A percentile compares a stretch with the other conserved stretches of the same genome.
phyloP scores from a whole-genome alignment of 352 stramenopile genomes.

The Phytophthora hibernalis region DNA sequence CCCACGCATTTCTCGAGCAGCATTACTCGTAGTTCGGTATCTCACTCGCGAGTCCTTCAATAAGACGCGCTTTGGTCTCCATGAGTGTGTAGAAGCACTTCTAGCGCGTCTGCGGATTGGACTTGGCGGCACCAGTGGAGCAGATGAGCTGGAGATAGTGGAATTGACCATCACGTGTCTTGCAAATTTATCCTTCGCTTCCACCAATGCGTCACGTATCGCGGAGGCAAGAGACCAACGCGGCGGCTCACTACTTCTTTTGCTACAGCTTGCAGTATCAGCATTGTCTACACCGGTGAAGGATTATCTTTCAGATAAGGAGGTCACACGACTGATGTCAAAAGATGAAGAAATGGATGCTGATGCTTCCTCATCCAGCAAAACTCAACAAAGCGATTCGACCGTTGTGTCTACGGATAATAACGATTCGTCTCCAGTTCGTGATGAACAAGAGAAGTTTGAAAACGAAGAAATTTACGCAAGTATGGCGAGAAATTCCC shows the following conservation, averaged over 20 bases:
- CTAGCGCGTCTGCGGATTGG: slow-evolving; percentile 46
- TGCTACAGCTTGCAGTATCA: slow-evolving; percentile 60
- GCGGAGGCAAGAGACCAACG: slow-evolving; percentile 31
- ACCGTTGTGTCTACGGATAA: slow-evolving; percentile 1
- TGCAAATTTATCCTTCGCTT: slow-evolving; percentile 71
- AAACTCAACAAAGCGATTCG: not conserved
- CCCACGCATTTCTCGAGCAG: slow-evolving; percentile 58
- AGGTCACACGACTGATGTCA: slow-evolving; percentile 23
- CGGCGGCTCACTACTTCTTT: slow-evolving; percentile 41
- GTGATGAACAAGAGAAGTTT: slow-evolving; percentile 10
- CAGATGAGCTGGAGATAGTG: slow-evolving; percentile 69
- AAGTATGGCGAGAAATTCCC: slow-evolving; percentile 24
- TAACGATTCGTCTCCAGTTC: not conserved
- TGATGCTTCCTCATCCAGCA: not conserved
- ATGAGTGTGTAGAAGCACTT: slow-evolving; percentile 62
- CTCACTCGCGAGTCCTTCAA: slow-evolving; percentile 84
- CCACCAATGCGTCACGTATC: slow-evolving; percentile 55
- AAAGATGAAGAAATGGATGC: not conserved
- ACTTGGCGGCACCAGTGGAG: slow-evolving; percentile 31
- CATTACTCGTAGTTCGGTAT: slow-evolving; percentile 60
- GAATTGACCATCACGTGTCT: slow-evolving; percentile 69
- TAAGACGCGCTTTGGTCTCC: slow-evolving; percentile 73
- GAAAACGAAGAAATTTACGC: slow-evolving; percentile 36
- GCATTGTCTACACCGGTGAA: slow-evolving; percentile 42
- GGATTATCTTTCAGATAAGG: slow-evolving; percentile 58